Evolutionary conservation across 805 yeast genomes (phyloP).

Genomic region (Kodamaea leandrae): DNA sequence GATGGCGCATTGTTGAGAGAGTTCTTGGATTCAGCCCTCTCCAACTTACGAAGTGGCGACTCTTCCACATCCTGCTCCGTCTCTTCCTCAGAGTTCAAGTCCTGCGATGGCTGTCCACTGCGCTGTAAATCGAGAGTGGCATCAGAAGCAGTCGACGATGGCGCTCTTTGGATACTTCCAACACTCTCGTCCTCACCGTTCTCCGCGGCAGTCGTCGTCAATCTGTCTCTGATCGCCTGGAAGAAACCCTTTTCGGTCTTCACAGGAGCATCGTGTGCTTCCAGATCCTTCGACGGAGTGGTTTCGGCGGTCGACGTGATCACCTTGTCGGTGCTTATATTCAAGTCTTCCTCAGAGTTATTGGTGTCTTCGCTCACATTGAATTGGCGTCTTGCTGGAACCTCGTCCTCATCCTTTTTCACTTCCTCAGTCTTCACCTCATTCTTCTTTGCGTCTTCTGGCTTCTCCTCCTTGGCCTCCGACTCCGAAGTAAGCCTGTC

Average conservation of each 20-base stretch:
- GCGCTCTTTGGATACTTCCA: constrained; percentile 6
- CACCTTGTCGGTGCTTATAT: constrained; percentile 20
- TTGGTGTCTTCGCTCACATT: constrained; percentile 7
- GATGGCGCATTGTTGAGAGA: constrained; percentile 3
- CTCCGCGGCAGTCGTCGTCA: constrained; percentile 15
- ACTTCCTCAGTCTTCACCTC: too few relatives aligned
- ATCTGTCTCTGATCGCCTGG: constrained; percentile 33
- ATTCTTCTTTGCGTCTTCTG: too few relatives aligned
- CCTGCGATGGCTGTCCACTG: constrained; percentile 1
- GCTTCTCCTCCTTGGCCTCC: neutral
- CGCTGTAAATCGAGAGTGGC: constrained; percentile 10
- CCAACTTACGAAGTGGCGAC: constrained; percentile 9
- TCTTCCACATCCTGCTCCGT: constrained; percentile 2
- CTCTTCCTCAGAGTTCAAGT: constrained; percentile 6
- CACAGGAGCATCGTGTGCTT: constrained; percentile 11
- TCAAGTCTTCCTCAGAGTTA: constrained; percentile 16
- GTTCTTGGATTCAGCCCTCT: constrained; percentile 6
- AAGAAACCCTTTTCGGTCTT: constrained; percentile 29
- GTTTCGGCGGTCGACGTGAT: constrained; percentile 30
- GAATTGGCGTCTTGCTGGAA: neutral
- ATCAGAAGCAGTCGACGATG: constrained; percentile 13
- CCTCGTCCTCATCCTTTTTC: too few relatives aligned
- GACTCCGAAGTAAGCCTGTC: constrained; percentile 23
- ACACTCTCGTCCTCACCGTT: neutral
- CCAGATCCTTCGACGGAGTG: constrained; percentile 25